Evolutionary conservation across 1,139 yeast species (phyloP), one percentile per base, ranked within the genome.

Genomic region (Pichia sp.): DNA sequence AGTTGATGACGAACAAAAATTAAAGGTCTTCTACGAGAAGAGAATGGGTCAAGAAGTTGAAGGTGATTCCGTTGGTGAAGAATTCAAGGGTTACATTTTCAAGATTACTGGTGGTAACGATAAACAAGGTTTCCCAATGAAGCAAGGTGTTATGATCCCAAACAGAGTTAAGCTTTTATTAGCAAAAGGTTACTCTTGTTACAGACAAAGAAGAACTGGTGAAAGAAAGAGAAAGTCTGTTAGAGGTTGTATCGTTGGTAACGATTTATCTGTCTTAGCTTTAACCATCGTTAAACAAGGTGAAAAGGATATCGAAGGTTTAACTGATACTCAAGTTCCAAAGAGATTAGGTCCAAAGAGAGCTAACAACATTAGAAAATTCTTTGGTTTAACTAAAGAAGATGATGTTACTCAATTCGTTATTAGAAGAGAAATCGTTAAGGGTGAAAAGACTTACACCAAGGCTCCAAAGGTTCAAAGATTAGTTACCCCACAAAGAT

Each of bases 51-150:
- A 88, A 77, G 98, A 91, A 76, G 95, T 91, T 67, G 96, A 88
- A 67, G 98, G 97, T 73, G 98, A 91, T 75, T 73, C 86, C 57
- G 84, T 91, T 63, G 95, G 95, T 66, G 98, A 93, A 64, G 97
- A 89, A 76, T 89, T 89, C 93, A 89, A 88, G 76, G 98, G 98
- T 66, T 91, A 91, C 89, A 72, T 88, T 68, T 89, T 91, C 85
- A 91, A 81, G 79, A 89, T 91, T 72, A 76, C 97, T 62, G 98
- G 98, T 69, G 98, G 98, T 83, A 93, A 93, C 84, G 98, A 91
- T 79, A 91, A 91, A 78, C 98, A 91, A 79, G 98, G 98, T 79
- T 93, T 91, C 96, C 97, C 98, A 76, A 91, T 93, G 98, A 91
- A 89, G 75, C 98, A 91, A 77, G 96, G 96, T 82, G 98, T 91